Base-by-base conservation (phyloP, 106 monocot genomes). In the Chionographis japonica region DNA sequence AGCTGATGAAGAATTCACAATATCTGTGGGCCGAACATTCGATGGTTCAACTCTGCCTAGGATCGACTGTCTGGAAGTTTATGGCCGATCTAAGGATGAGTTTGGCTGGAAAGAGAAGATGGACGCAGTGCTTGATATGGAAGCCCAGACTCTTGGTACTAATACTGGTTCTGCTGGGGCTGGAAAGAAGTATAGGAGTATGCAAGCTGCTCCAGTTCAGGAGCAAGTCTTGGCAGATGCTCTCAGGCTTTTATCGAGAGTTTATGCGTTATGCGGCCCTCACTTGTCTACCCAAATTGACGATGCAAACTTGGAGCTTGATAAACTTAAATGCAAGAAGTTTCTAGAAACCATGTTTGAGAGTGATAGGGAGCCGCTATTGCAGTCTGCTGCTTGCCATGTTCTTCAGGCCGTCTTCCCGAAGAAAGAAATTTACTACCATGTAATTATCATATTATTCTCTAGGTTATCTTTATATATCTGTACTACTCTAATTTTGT, bases 51-150 rank as follows among this genome's bases (percentile, higher is more conserved):
- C 80, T 13, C 61, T 83, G 58, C 86, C 98, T 55, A 80, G 98
- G 63, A 78, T 98, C 71, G 98, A 98, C 76, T 93, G 72, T 70
- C 52, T 98, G 63, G 98, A 98, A 83, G 68, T 98, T 57, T 98
- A 98, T 84, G 93, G 98, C 14, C 90, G 90, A 14, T 63, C 87
- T 52, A 98, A 98, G 74, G 98, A 98, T 77, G 98, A 98, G 60
- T 98, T 93, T 98, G 93, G 98, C 58, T 98, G 98, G 98, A 98
- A 98, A 75, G 93, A 98, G 56, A 98, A 98, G 81, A 85, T 98
- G 93, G 98, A 98, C 75, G 85, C 86, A 20, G 71, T 90, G 46
- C 74, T 98, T 15, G 90, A 93, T 69, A 89, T 98, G 87, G 97
- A 97, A 77, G 79, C 81, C 35, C 75, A 85, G 78, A 78, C 69